Conservation (phyloP, 495 filamentous ascomycete species). For the Daldinia grandis region DNA sequence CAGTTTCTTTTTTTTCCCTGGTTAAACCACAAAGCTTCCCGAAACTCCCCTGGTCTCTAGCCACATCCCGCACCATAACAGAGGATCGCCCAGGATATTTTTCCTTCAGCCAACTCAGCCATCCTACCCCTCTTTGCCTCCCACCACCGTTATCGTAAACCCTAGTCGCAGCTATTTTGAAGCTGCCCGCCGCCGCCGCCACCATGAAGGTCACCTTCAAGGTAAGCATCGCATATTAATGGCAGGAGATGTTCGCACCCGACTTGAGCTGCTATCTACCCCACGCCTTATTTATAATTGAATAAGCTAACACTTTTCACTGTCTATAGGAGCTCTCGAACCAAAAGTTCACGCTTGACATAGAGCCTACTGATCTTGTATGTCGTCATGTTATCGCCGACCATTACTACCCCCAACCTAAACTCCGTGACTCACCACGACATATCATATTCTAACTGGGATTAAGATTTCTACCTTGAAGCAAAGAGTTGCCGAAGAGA, state of each 20-base stretch:
- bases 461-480: slow-evolving; percentile 85
- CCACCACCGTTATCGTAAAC: slow-evolving; percentile 13
- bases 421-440: slow-evolving; percentile 34
- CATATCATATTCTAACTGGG: slow-evolving; percentile 46
- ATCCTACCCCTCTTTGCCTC: slow-evolving; percentile 1
- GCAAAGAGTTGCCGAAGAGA: slow-evolving; percentile 85
- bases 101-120: not conserved
- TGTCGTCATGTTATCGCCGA: slow-evolving; percentile 49
- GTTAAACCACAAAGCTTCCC: slow-evolving; percentile 10
- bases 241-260: not conserved
- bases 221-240: slow-evolving; percentile 46
- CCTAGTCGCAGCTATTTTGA: slow-evolving; percentile 36
- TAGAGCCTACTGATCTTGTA: slow-evolving; percentile 92
- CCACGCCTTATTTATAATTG: not conserved
- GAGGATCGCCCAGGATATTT: not conserved
- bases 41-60: not conserved
- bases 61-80: not conserved
- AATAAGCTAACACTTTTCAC: slow-evolving; percentile 45
- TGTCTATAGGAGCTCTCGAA: slow-evolving; percentile 87
- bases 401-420: slow-evolving; percentile 9
- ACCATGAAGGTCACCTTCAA: slow-evolving; percentile 63
- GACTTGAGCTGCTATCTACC: slow-evolving; percentile 11
- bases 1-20: slow-evolving; percentile 12
- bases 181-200: slow-evolving; percentile 48
- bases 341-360: slow-evolving; percentile 95